phyloP scores from a whole-genome alignment of 1,284 basidiomycete genomes.

The Flammula alnicola region DNA sequence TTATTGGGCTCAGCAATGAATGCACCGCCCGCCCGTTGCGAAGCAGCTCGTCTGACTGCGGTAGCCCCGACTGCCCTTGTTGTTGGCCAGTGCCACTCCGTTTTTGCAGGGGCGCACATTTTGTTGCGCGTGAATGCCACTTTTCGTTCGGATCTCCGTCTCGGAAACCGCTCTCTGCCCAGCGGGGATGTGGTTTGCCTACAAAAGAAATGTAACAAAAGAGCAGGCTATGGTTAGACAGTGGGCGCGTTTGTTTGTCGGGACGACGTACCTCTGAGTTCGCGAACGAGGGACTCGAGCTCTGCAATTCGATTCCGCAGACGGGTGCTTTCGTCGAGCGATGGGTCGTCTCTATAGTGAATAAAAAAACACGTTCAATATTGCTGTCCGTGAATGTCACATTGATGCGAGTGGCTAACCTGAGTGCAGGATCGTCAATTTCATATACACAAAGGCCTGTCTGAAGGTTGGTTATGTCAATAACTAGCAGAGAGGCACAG shows the following conservation, averaged over 20 bases:
- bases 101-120: slow-evolving; percentile 50
- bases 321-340: slow-evolving; percentile 81
- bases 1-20: slow-evolving; percentile 58
- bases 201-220: slow-evolving; percentile 13
- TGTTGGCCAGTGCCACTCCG: slow-evolving; percentile 39
- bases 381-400: background rate
- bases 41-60: slow-evolving; percentile 34
- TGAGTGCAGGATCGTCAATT: slow-evolving; percentile 83
- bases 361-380: slow-evolving; percentile 17
- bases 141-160: slow-evolving; percentile 80
- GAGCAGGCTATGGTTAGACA: too few relatives aligned
- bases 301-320: slow-evolving; percentile 86
- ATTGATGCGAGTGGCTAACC: slow-evolving; percentile 50
- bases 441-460: slow-evolving; percentile 93
- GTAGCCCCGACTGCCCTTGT: slow-evolving; percentile 16
- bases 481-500: slow-evolving; percentile 6
- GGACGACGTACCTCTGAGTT: slow-evolving; percentile 64
- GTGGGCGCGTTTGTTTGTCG: background rate
- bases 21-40: slow-evolving; percentile 39
- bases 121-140: slow-evolving; percentile 83
- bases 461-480: slow-evolving; percentile 40
- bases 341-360: slow-evolving; percentile 82
- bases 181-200: slow-evolving; percentile 84
- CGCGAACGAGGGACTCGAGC: slow-evolving; percentile 86
- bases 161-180: slow-evolving; percentile 77